Conservation (phyloP, 2,329 filamentous ascomycete species). For the Pseudonectria foliicola region DNA sequence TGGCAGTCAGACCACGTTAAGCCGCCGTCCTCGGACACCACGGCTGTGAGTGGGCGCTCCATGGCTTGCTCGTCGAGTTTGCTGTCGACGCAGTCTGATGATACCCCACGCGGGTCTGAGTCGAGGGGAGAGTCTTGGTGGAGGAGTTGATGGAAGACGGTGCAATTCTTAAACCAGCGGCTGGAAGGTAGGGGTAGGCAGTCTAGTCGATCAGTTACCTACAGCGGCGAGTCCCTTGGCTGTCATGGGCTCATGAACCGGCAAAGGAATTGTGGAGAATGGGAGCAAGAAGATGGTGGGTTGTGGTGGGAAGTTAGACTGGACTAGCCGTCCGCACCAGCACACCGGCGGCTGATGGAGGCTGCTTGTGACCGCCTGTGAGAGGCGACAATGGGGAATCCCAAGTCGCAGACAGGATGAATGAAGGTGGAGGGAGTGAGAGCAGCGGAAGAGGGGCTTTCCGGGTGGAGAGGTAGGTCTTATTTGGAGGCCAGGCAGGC, state of each 20-base stretch:
- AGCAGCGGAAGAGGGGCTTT: slow-evolving; percentile 23
- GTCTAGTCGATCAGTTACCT: slow-evolving; percentile 12
- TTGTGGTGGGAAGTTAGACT: slow-evolving; percentile 17
- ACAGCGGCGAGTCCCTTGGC: slow-evolving; percentile 5
- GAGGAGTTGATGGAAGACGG: slow-evolving; percentile 6
- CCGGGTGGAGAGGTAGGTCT: slow-evolving; percentile 23
- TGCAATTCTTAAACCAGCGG: slow-evolving; percentile 7
- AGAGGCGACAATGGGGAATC: slow-evolving; percentile 14
- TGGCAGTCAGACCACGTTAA: slow-evolving; percentile 39
- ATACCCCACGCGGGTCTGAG: not conserved
- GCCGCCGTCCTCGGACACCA: slow-evolving; percentile 35
- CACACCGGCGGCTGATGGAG: slow-evolving; percentile 24
- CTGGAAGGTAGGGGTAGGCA: slow-evolving; percentile 10
- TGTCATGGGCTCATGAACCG: slow-evolving; percentile 14
- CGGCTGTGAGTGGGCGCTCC: slow-evolving; percentile 35
- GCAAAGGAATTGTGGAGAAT: slow-evolving; percentile 20
- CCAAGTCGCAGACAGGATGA: slow-evolving; percentile 14
- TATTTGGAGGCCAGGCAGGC: slow-evolving; percentile 23
- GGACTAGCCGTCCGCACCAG: slow-evolving; percentile 21
- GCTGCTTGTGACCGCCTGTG: slow-evolving; percentile 18
- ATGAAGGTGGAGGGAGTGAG: slow-evolving; percentile 14
- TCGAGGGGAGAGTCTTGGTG: not conserved
- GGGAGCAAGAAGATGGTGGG: slow-evolving; percentile 9
- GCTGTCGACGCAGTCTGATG: too few species aligned
- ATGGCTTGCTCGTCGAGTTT: slow-evolving; percentile 34